Evolutionary conservation across 208 protist species (phyloP).

Genomic region (Trypanosoma melophagium): DNA sequence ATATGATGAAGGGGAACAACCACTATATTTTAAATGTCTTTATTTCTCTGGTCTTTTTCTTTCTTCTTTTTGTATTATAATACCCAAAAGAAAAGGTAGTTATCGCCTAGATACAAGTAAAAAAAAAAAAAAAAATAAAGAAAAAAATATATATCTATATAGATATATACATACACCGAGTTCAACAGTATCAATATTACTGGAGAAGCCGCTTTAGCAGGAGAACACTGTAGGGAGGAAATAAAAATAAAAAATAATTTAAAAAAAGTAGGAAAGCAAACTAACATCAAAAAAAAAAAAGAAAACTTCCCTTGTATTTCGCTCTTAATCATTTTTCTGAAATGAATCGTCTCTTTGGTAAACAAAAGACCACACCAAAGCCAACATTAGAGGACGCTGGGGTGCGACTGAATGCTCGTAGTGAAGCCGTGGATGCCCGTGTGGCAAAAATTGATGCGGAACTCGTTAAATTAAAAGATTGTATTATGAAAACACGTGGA

Average conservation of each 20-base stretch:
- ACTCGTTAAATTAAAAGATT: conserved; percentile 78
- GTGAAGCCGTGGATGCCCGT: conserved; percentile 77
- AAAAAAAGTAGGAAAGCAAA: too few species aligned
- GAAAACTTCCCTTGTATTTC: background rate
- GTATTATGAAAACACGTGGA: conserved; percentile 69
- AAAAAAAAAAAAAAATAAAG: background rate
- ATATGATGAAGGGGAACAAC: too few species aligned
- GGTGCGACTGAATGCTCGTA: conserved; percentile 63
- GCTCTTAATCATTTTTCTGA: background rate
- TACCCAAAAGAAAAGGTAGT: too few species aligned
- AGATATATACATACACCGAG: background rate
- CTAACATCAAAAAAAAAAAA: too few species aligned
- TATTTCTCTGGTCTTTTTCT: too few species aligned
- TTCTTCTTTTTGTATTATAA: too few species aligned
- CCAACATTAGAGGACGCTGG: conserved; percentile 87
- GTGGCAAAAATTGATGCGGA: conserved; percentile 88
- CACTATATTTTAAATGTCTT: too few species aligned
- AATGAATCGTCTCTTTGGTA: conserved; percentile 93
- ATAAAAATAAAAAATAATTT: too few species aligned
- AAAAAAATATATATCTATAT: conserved; percentile 1
- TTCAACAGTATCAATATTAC: too few species aligned
- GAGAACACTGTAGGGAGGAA: too few species aligned
- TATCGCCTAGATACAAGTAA: background rate
- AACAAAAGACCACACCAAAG: conserved; percentile 59
- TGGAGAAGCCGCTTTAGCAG: too few species aligned